Percentiles rank a stretch among this genome's conserved stretches.
phyloP scores from a whole-genome alignment of 768 basidiomycete species.

The Pholiota molesta region DNA sequence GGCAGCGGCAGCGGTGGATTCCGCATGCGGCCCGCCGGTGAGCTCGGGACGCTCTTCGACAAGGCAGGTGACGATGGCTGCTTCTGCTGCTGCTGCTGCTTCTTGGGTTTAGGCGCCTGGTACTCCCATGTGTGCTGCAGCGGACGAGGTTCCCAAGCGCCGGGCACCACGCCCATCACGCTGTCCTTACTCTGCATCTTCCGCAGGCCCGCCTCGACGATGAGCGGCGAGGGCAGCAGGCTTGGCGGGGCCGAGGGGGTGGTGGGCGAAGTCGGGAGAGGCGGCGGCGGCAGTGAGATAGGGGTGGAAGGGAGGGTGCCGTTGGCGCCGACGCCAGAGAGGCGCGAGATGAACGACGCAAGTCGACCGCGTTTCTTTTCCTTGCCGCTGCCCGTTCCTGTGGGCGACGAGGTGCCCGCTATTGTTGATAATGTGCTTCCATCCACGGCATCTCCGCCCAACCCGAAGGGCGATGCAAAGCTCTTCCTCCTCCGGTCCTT shows the following conservation, averaged over 20 bases:
- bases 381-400: constrained; percentile 5
- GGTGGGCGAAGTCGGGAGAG: constrained; percentile 10
- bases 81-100: too few relatives aligned
- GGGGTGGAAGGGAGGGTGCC: background rate
- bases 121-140: background rate
- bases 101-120: too few relatives aligned
- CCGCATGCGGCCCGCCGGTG: too few relatives aligned
- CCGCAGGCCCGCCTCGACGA: background rate
- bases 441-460: background rate
- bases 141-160: background rate
- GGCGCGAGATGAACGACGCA: constrained; percentile 26
- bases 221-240: background rate
- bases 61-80: background rate
- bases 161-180: background rate
- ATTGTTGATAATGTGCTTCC: too few relatives aligned
- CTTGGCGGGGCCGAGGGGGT: background rate
- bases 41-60: background rate
- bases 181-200: constrained; percentile 3
- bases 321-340: constrained; percentile 19
- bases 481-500: constrained; percentile 17
- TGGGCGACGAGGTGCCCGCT: background rate
- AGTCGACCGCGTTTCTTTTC: constrained; percentile 23
- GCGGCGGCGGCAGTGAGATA: background rate
- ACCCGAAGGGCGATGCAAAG: constrained; percentile 5
- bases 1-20: too few relatives aligned